Conservation (phyloP, 495 filamentous ascomycete genomes). For the Neurospora sublineolata region DNA sequence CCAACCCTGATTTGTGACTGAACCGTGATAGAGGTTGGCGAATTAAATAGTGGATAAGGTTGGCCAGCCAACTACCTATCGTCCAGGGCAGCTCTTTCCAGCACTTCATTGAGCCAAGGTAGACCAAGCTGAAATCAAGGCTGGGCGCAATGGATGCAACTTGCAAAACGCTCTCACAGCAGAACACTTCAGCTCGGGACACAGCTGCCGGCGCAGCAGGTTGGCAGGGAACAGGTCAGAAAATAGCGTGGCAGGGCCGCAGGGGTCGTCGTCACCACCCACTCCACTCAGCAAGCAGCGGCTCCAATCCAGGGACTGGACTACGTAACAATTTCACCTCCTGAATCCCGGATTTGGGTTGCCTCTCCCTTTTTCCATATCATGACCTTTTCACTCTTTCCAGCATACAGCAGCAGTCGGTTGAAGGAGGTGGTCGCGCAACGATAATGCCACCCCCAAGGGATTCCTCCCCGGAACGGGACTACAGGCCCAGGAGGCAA, state of each 20-base stretch:
- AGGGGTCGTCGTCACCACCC: slow-evolving; percentile 1
- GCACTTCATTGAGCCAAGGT: not conserved
- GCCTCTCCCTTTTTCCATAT: not conserved
- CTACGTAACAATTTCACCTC: not conserved
- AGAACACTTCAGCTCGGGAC: not conserved
- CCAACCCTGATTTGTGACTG: not conserved
- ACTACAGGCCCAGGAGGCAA: not conserved
- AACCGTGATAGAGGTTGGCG: not conserved
- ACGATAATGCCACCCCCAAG: not conserved
- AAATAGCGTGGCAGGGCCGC: slow-evolving; percentile 8
- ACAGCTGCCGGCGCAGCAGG: not conserved
- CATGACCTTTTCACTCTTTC: not conserved
- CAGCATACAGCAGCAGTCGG: not conserved
- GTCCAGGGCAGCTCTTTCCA: not conserved
- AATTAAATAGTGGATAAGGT: slow-evolving; percentile 13
- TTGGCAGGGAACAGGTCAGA: slow-evolving; percentile 3
- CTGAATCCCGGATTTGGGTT: not conserved
- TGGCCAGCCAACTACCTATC: slow-evolving; percentile 34
- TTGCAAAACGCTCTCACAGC: not conserved
- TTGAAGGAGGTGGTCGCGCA: not conserved
- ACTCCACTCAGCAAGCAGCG: not conserved
- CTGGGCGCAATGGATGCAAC: not conserved
- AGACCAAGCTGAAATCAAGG: not conserved
- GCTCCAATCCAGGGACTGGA: not conserved
- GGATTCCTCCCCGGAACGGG: not conserved